A percentile compares a stretch with the other conserved stretches of the same genome.
Evolutionary conservation across 306 rosid genomes (phyloP).

Genomic region (Cicer bijugum): DNA sequence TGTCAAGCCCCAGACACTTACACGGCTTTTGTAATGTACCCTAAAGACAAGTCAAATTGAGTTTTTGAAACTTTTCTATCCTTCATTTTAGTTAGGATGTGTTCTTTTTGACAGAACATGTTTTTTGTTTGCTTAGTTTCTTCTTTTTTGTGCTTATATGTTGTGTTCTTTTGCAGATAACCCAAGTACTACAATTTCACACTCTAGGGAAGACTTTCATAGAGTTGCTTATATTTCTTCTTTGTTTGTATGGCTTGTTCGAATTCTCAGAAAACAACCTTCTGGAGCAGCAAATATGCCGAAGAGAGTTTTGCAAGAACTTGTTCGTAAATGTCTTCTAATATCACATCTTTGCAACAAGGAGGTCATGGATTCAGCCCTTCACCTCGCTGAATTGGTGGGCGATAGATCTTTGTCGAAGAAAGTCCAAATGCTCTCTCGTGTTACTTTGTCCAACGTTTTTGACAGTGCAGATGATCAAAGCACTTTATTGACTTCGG

Average conservation of each 20-base stretch:
- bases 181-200: conserved; percentile 41
- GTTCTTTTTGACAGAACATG: neutral
- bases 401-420: conserved; percentile 54
- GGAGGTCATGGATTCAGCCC: conserved; percentile 67
- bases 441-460: conserved; percentile 48
- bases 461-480: conserved; percentile 44
- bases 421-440: conserved; percentile 59
- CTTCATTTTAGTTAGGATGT: neutral
- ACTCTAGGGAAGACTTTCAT: conserved; percentile 41
- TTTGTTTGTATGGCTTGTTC: conserved; percentile 78
- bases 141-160: conserved; percentile 9
- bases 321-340: conserved; percentile 69
- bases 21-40: conserved; percentile 3
- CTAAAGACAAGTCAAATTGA: conserved; percentile 3
- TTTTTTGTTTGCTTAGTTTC: conserved; percentile 24
- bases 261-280: conserved; percentile 52
- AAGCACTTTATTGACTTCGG: conserved; percentile 44
- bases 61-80: neutral
- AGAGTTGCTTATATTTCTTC: conserved; percentile 60
- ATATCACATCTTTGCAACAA: conserved; percentile 64
- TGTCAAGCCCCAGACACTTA: neutral
- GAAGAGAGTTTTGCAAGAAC: conserved; percentile 56
- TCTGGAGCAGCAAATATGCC: conserved; percentile 51
- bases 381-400: conserved; percentile 58
- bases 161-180: conserved; percentile 47